Evolutionary conservation across 1,139 yeast species (phyloP).

Genomic region (Yamadazyma oceani): DNA sequence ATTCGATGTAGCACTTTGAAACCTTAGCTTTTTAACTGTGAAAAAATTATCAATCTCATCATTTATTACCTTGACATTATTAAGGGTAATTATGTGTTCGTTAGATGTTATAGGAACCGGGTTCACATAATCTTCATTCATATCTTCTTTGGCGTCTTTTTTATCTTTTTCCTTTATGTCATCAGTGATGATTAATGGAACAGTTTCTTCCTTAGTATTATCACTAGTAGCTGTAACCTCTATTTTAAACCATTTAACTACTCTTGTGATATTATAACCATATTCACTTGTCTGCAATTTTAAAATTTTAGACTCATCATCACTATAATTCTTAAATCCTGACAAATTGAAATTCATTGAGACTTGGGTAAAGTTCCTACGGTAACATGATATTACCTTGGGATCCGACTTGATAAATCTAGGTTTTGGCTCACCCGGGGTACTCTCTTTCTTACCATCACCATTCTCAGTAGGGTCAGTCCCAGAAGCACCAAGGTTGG

Average conservation of each 20-base stretch:
- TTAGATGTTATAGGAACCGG: conserved; percentile 23
- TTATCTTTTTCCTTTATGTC: conserved; percentile 26
- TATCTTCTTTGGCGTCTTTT: conserved; percentile 16
- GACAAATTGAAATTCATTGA: conserved; percentile 35
- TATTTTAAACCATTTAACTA: conserved; percentile 40
- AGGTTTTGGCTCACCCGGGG: conserved; percentile 6
- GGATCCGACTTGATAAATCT: conserved; percentile 25
- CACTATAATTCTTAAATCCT: conserved; percentile 23
- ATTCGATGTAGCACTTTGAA: conserved; percentile 63
- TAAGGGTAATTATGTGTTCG: conserved; percentile 34
- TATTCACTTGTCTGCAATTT: conserved; percentile 36
- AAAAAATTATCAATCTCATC: conserved; percentile 34
- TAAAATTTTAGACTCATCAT: conserved; percentile 26
- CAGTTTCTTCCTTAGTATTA: conserved; percentile 27
- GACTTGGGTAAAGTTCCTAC: conserved; percentile 46
- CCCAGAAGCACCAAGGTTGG: too few species aligned
- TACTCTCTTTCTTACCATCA: too few species aligned
- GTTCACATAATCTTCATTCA: conserved; percentile 21
- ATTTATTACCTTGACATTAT: conserved; percentile 24
- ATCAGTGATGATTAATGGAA: conserved; percentile 33
- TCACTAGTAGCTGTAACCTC: conserved; percentile 41
- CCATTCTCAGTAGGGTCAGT: too few species aligned
- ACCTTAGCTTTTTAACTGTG: conserved; percentile 49
- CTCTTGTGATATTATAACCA: conserved; percentile 37
- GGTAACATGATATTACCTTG: conserved; percentile 45